Conservation (phyloP, 768 basidiomycete genomes). For the Lyophyllum atratum region DNA sequence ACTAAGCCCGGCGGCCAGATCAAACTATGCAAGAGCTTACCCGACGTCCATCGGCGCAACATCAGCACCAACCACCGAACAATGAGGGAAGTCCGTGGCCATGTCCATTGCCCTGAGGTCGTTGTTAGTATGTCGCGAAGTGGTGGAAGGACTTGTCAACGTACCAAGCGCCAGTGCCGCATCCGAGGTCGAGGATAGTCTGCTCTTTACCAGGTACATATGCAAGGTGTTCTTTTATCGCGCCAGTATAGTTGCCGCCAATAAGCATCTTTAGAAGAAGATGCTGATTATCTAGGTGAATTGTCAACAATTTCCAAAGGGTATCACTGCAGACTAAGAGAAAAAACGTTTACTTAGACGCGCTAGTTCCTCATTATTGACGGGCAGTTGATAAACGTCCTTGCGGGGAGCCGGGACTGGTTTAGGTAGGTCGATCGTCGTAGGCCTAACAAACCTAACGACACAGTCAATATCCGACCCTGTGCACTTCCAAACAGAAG, state of each 20-base stretch:
- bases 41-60: conserved; percentile 11
- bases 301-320: not conserved
- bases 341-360: not conserved
- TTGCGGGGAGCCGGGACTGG: conserved; percentile 1
- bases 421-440: not conserved
- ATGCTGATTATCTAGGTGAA: conserved; percentile 4
- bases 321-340: not conserved
- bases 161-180: conserved; percentile 1
- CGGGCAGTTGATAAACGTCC: conserved; percentile 3
- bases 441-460: not conserved
- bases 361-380: conserved; percentile 7
- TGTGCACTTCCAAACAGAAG: not conserved
- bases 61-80: conserved; percentile 10
- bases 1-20: not conserved
- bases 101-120: conserved; percentile 9
- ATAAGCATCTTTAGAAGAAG: conserved; percentile 6
- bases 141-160: not conserved
- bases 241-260: conserved; percentile 1
- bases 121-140: not conserved
- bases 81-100: conserved; percentile 10
- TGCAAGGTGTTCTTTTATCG: not conserved
- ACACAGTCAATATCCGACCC: not conserved
- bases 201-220: not conserved
- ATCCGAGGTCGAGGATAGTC: conserved; percentile 2
- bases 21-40: not conserved